Conservation (phyloP, 352 stramenopile species). For the Phytopythium cucurbitacearum region DNA sequence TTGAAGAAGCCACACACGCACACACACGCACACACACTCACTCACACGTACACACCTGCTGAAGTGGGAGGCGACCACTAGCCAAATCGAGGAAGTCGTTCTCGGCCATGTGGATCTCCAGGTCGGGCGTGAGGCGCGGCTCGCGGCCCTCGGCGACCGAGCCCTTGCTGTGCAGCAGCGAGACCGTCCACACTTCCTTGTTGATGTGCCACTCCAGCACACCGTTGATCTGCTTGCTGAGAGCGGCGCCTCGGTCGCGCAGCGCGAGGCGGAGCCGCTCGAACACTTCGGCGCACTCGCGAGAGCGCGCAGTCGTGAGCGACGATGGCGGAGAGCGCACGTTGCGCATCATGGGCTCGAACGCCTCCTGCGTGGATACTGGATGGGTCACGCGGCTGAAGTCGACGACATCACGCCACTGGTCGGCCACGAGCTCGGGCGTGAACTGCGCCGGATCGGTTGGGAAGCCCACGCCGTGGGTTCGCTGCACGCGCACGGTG, state of each 20-base stretch:
- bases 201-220: conserved; percentile 71
- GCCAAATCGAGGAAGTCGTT: conserved; percentile 62
- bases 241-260: conserved; percentile 26
- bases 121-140: conserved; percentile 37
- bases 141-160: conserved; percentile 44
- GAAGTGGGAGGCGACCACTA: conserved; percentile 46
- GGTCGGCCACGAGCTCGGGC: conserved; percentile 58
- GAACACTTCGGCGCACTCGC: conserved; percentile 56
- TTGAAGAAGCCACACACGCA: too few species aligned
- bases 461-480: conserved; percentile 64
- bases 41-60: conserved; percentile 28
- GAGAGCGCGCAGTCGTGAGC: conserved; percentile 48
- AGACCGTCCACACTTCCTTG: conserved; percentile 65
- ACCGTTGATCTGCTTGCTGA: conserved; percentile 57
- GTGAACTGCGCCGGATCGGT: conserved; percentile 52
- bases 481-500: conserved; percentile 59
- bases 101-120: conserved; percentile 65
- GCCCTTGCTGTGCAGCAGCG: conserved; percentile 46
- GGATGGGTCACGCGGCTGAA: conserved; percentile 69
- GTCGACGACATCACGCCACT: conserved; percentile 58
- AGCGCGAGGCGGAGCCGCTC: conserved; percentile 41
- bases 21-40: not conserved
- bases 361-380: conserved; percentile 64
- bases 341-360: conserved; percentile 77
- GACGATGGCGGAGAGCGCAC: conserved; percentile 42